Evolutionary conservation across 306 rosid species (phyloP).

Genomic region (Luffa aegyptiaca): DNA sequence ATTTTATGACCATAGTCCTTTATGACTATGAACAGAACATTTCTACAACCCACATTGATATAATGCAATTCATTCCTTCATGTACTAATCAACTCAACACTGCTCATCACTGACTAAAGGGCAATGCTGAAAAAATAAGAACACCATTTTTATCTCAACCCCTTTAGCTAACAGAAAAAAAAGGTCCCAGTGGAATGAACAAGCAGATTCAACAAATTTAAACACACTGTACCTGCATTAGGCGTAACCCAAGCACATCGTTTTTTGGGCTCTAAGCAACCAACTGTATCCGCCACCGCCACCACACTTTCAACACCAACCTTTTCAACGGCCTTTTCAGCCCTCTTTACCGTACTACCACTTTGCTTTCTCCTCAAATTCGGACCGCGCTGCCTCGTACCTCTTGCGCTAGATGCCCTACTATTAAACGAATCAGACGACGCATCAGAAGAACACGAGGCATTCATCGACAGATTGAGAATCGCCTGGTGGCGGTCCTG

Average conservation of each 20-base stretch:
- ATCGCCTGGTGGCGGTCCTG: slow-evolving; percentile 30
- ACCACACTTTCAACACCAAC: slow-evolving; percentile 23
- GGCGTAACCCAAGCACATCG: slow-evolving; percentile 78
- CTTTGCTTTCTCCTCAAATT: slow-evolving; percentile 31
- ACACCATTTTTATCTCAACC: neutral
- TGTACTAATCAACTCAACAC: neutral
- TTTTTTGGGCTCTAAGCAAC: slow-evolving; percentile 52
- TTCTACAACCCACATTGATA: neutral
- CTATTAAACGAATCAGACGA: slow-evolving; percentile 64
- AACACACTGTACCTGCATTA: slow-evolving; percentile 41
- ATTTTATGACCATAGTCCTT: neutral
- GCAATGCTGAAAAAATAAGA: neutral
- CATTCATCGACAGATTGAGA: slow-evolving; percentile 46
- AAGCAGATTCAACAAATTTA: neutral
- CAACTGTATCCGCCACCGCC: slow-evolving; percentile 25
- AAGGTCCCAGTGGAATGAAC: neutral
- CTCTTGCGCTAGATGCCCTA: slow-evolving; percentile 47
- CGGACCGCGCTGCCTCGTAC: slow-evolving; percentile 15
- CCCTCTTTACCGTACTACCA: slow-evolving; percentile 16
- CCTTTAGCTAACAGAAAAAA: neutral
- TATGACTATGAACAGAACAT: neutral
- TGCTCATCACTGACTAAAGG: neutral
- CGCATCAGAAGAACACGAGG: slow-evolving; percentile 73
- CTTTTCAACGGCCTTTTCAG: slow-evolving; percentile 22
- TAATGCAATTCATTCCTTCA: neutral